Base-by-base conservation (phyloP, 2,329 filamentous ascomycete species). In the Aspergillus neoniger region DNA sequence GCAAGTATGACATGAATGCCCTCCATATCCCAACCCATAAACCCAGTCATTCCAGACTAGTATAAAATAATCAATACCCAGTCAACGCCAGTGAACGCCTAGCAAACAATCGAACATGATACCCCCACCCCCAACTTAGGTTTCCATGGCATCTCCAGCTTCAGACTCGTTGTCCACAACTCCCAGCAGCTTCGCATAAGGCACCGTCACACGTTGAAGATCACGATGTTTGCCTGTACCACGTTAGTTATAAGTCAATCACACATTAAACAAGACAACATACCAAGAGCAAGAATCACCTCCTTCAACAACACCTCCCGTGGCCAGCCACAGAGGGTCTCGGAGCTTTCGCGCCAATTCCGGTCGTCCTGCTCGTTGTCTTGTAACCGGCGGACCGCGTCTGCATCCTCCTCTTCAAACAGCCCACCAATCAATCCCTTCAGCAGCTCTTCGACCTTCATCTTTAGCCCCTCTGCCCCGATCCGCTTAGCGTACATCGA, bases 401-500 rank as follows among this genome's bases (percentile, higher is more conserved):
- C 74, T 0, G 76, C 78, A 23, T 85, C 85, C 2, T 90, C 72
- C 83, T 85, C 54, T 41, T 85, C 77, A 61, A 83, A 84, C 7
- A 88, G 74, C 5, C 91, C 90, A 7, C 93, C 92, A 52, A 96
- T 82, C 44, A 99, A 80, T 49, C 87, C 90, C 67, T 91, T 89
- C 28, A 98, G 81, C 9, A 99, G 81, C 79, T 99, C 96, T 74
- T 98, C 94, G 2, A 97, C 92, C 79, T 99, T 99, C 59, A 86
- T 84, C 67, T 89, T 87, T 55, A 94, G 80, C 0, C 92, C 92
- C 75, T 99, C 96, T 0, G 92, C 92, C 1, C 95, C 95, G 5
- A 99, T 85, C 0, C 95, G 88, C 79, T 97, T 98, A 3, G 93
- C 94, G 71, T 99, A 99, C 92, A 98, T 98, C 71, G 92, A 90